phyloP scores from a whole-genome alignment of 495 filamentous ascomycete genomes.

The Darksidea phi region DNA sequence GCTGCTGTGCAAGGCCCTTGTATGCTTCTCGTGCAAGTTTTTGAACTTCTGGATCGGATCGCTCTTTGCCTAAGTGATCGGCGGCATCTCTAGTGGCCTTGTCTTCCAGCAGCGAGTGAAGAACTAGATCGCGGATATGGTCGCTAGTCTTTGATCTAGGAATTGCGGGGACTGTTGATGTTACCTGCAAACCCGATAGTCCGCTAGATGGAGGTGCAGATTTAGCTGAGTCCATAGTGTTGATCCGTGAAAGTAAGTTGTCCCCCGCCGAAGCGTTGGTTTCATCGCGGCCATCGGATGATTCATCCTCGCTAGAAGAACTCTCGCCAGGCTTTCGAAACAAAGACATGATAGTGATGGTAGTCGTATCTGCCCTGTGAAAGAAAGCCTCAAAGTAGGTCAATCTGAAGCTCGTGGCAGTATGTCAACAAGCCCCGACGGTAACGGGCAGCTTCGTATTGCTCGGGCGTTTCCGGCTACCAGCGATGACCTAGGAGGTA shows the following conservation, averaged over 20 bases:
- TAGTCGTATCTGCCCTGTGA: background rate
- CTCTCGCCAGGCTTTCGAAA: constrained; percentile 23
- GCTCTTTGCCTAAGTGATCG: constrained; percentile 26
- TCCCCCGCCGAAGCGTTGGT: constrained; percentile 6
- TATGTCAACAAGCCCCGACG: background rate
- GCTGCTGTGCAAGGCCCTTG: constrained; percentile 14
- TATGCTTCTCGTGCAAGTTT: constrained; percentile 24
- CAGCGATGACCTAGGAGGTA: too few species aligned
- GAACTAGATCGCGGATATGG: constrained; percentile 30
- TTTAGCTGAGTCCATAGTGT: constrained; percentile 15
- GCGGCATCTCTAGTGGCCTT: constrained; percentile 33
- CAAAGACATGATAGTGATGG: constrained; percentile 17
- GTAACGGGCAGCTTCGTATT: too few species aligned
- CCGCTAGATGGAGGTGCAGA: constrained; percentile 1
- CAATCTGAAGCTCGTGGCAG: background rate
- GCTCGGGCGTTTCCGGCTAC: too few species aligned
- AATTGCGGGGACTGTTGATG: background rate
- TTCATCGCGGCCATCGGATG: background rate
- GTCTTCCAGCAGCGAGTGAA: constrained; percentile 38
- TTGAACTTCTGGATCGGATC: constrained; percentile 33
- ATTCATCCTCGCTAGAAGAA: constrained; percentile 2
- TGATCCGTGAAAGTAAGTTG: constrained; percentile 12
- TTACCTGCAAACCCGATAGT: background rate
- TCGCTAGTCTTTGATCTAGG: constrained; percentile 12
- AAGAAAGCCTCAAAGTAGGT: background rate